Base-by-base conservation (phyloP, 495 filamentous ascomycete genomes). In the Aspergillus sclerotiicarbonarius region DNA sequence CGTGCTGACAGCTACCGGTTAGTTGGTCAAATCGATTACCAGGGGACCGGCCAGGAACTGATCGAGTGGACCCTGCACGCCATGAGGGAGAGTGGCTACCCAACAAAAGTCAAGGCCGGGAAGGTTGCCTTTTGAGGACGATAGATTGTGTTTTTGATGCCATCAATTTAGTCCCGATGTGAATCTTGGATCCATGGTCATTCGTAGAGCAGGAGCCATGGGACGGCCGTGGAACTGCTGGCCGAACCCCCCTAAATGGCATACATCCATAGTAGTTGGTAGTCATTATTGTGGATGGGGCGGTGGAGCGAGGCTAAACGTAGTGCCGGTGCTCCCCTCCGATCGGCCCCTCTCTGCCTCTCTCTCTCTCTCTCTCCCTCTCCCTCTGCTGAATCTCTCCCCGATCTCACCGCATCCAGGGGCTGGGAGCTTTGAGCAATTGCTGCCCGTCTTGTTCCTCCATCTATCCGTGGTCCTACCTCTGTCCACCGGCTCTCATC, bases 401-500 rank as follows among this genome's bases (percentile, higher is more conserved):
- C 33, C 33, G 33, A 35, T 35, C 33, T 13, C 33, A 35, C 33
- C 33, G 13, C 37, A 41, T n/a, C 37, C 37, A 13, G 5, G 37
- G 51, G 8, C 32, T 20, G 20, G 51, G 51, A 43, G 25, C 33
- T 25, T 25, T 53, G 51, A 43, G 25, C 33, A 41, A 43, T 53
- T 46, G 35, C 53, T 19, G 12, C 19, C n/a, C 39, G 19, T 31
- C 46, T 19, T 25, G 25, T 39, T 29, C 21, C 39, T 41, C 35
- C 18, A 46, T 29, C 19, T 37, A 15, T 30, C 39, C 33, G n/a
- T 43, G 54, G 30, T 16, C 33, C n/a, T 35, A 18, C 6, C 41
- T 35, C 51, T 35, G 32, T 52, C 25, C 52, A 52, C 57, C 62
- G 53, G 35, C 19, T 39, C 54, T 46, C 62, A 67, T 43, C 19